A percentile compares a stretch with the other conserved stretches of the same genome.
Conservation (phyloP, 1,284 basidiomycete genomes). For the Peniophora sp. region DNA sequence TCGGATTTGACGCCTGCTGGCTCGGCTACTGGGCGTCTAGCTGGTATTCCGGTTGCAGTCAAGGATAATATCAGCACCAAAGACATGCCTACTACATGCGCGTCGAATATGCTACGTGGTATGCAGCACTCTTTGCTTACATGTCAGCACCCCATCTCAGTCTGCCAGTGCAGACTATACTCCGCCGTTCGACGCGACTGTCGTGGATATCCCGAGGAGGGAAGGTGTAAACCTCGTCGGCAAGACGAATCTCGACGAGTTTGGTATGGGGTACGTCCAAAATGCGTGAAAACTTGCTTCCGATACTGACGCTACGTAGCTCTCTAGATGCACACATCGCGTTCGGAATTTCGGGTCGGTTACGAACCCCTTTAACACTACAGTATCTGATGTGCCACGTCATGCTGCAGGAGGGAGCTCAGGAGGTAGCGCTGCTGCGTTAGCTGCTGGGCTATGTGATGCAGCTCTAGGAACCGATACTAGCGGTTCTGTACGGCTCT, state of each 20-base stretch:
- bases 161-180: constrained; percentile 44
- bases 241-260: constrained; percentile 96
- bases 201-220: constrained; percentile 55
- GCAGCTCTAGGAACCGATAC: constrained; percentile 91
- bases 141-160: background rate
- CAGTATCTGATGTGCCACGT: constrained; percentile 24
- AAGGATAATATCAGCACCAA: constrained; percentile 85
- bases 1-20: constrained; percentile 72
- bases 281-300: background rate
- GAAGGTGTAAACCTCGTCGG: constrained; percentile 74
- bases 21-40: constrained; percentile 29
- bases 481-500: constrained; percentile 88
- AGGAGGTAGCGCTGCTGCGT: constrained; percentile 79
- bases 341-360: constrained; percentile 73
- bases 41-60: constrained; percentile 50
- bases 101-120: constrained; percentile 71
- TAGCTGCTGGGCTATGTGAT: constrained; percentile 70
- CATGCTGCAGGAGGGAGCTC: constrained; percentile 80
- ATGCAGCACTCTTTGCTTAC: constrained; percentile 7
- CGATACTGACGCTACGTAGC: constrained; percentile 27
- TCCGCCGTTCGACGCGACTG: constrained; percentile 86
- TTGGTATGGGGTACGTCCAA: constrained; percentile 85
- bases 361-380: constrained; percentile 57
- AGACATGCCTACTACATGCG: constrained; percentile 69
- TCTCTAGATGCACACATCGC: constrained; percentile 67